These are phyloP conservation scores for Metschnikowia vanudenii DNA, from an alignment of 805 yeast genomes.

Conservation along the genomic window DNA sequence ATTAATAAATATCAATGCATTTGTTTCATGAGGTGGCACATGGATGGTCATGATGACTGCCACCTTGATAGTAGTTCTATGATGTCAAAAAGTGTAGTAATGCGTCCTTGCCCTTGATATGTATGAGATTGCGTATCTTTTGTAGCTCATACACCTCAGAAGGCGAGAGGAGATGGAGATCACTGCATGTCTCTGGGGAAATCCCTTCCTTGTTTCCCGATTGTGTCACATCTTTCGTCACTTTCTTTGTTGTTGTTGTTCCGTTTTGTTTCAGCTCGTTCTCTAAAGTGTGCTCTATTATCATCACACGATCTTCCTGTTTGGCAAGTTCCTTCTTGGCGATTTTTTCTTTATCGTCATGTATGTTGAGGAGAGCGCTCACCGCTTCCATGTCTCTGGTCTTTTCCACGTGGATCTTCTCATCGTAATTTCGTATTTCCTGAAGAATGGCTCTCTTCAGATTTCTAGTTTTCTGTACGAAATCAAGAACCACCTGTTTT, in stretches of 20 bases:
- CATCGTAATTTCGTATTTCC: conserved; percentile 27
- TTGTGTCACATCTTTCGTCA: too few relatives aligned
- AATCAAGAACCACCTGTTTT: conserved; percentile 65
- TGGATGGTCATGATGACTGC: neutral
- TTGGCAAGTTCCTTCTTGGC: neutral
- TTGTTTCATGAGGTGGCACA: neutral
- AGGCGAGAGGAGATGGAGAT: neutral
- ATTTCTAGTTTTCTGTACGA: conserved; percentile 40
- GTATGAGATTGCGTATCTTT: conserved; percentile 59
- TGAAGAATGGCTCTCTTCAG: conserved; percentile 21
- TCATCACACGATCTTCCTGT: neutral
- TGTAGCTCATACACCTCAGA: conserved; percentile 50
- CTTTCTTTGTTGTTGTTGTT: neutral
- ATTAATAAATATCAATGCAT: conserved; percentile 3
- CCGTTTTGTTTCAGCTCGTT: neutral
- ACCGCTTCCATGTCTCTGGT: conserved; percentile 13
- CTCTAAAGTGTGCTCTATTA: neutral
- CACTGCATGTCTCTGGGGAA: neutral
- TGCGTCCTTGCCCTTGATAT: conserved; percentile 66
- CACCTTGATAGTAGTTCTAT: conserved; percentile 2
- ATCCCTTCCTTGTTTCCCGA: too few relatives aligned
- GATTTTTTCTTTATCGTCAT: neutral
- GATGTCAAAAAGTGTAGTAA: conserved; percentile 53
- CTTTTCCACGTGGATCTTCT: conserved; percentile 3
- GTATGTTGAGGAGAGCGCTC: conserved; percentile 4